A percentile compares a stretch with the other conserved stretches of the same genome.
Conservation (phyloP, 2,329 filamentous ascomycete species). For the Coniochaeta hoffmannii region DNA sequence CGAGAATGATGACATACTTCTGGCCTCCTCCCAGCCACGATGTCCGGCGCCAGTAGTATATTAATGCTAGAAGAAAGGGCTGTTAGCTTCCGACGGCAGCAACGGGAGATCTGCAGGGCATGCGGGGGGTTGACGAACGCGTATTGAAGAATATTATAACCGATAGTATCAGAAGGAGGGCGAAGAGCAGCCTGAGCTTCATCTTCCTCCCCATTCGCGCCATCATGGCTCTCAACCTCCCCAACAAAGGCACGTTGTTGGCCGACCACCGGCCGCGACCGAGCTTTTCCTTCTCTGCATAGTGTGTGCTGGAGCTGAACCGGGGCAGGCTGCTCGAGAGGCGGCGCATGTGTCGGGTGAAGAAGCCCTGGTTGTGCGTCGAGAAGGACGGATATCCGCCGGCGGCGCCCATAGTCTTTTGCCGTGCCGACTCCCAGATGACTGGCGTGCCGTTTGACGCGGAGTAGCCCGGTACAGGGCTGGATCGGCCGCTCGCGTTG, state of each 20-base stretch:
- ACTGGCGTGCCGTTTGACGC: constrained; percentile 48
- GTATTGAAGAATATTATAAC: constrained; percentile 63
- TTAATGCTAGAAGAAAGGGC: constrained; percentile 29
- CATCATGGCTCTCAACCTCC: constrained; percentile 36
- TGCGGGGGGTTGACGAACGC: constrained; percentile 48
- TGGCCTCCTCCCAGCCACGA: constrained; percentile 72
- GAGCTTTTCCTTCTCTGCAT: constrained; percentile 73
- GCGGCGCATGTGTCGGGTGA: constrained; percentile 73
- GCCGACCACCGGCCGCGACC: constrained; percentile 50
- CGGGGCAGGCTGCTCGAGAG: constrained; percentile 73
- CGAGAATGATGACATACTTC: constrained; percentile 89
- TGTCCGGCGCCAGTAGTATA: constrained; percentile 63
- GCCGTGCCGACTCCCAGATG: constrained; percentile 78
- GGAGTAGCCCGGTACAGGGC: constrained; percentile 47
- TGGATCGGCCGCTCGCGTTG: constrained; percentile 60
- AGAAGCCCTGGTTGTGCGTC: constrained; percentile 79
- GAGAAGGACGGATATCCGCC: constrained; percentile 68
- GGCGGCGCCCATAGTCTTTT: constrained; percentile 64
- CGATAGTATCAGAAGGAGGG: constrained; percentile 52
- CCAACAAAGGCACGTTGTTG: constrained; percentile 36
- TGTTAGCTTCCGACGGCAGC: neutral
- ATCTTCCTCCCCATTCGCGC: constrained; percentile 55
- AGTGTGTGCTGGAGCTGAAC: constrained; percentile 51
- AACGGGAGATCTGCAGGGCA: neutral
- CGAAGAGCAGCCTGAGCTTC: constrained; percentile 55